Evolutionary conservation across 371 early-diverging fungal genomes (phyloP).

Genomic region (Massospora cicadina): DNA sequence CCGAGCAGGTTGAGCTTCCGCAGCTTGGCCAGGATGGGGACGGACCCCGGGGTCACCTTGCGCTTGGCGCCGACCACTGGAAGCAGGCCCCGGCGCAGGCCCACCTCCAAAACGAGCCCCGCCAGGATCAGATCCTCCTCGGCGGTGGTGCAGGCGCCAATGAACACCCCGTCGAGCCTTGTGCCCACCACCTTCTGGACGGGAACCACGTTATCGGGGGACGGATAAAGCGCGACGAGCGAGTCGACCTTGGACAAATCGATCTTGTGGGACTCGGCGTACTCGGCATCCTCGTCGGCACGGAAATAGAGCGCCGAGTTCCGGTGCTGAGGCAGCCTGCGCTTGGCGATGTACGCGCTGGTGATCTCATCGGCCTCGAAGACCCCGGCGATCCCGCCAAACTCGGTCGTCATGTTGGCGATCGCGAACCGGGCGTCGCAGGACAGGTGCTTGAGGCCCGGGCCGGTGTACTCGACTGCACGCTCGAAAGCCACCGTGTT

Average conservation of each 20-base stretch:
- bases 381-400: slow-evolving; percentile 65
- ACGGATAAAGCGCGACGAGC: slow-evolving; percentile 47
- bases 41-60: slow-evolving; percentile 61
- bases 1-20: slow-evolving; percentile 47
- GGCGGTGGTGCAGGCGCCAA: slow-evolving; percentile 68
- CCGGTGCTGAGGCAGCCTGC: slow-evolving; percentile 42
- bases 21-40: slow-evolving; percentile 58
- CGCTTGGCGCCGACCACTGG: slow-evolving; percentile 38
- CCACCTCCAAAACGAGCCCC: slow-evolving; percentile 49
- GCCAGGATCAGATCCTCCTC: slow-evolving; percentile 63
- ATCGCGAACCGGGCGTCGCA: slow-evolving; percentile 65
- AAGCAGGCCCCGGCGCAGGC: slow-evolving; percentile 39
- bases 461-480: slow-evolving; percentile 58
- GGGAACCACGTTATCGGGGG: slow-evolving; percentile 54
- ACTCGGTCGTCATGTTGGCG: slow-evolving; percentile 66
- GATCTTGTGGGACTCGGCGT: slow-evolving; percentile 50
- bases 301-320: slow-evolving; percentile 47
- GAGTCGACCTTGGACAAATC: slow-evolving; percentile 48
- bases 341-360: slow-evolving; percentile 42
- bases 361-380: slow-evolving; percentile 55
- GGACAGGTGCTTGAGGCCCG: slow-evolving; percentile 47
- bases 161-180: slow-evolving; percentile 55
- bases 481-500: slow-evolving; percentile 65
- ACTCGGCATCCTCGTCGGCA: slow-evolving; percentile 46
- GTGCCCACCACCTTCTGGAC: slow-evolving; percentile 33